phyloP scores from a whole-genome alignment of 2,329 filamentous ascomycete species.

The Aspergillaceae sp. region DNA sequence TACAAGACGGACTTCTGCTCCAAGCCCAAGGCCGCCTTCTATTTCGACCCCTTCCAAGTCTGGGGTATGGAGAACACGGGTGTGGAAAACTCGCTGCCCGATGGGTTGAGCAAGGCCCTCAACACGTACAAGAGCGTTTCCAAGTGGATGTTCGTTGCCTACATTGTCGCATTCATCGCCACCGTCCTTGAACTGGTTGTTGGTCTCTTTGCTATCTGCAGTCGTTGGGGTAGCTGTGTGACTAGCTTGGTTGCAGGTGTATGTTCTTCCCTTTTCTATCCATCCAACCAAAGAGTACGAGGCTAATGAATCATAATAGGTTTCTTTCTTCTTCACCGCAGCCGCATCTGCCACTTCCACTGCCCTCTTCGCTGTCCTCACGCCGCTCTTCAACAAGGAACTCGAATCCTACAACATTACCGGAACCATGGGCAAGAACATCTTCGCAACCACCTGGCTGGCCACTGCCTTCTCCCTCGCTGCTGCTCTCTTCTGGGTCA shows the following conservation, averaged over 20 bases:
- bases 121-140: constrained; percentile 64
- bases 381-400: constrained; percentile 57
- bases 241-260: constrained; percentile 68
- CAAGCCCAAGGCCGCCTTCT: constrained; percentile 65
- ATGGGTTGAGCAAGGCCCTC: constrained; percentile 57
- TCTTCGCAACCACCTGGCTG: constrained; percentile 69
- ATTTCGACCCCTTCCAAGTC: constrained; percentile 59
- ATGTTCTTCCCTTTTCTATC: constrained; percentile 38
- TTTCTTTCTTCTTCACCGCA: constrained; percentile 50
- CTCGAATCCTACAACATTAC: constrained; percentile 64
- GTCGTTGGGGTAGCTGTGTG: constrained; percentile 68
- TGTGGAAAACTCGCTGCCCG: constrained; percentile 56
- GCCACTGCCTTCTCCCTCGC: constrained; percentile 66
- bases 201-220: constrained; percentile 76
- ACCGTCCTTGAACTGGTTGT: constrained; percentile 65
- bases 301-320: constrained; percentile 19
- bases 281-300: background rate
- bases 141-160: constrained; percentile 77
- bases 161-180: constrained; percentile 61
- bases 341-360: constrained; percentile 66
- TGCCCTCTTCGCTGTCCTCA: constrained; percentile 61
- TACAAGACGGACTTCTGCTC: constrained; percentile 56
- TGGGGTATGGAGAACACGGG: constrained; percentile 52
- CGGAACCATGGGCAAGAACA: constrained; percentile 57
- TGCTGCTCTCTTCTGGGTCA: constrained; percentile 80